Base-by-base conservation (phyloP, 1,284 basidiomycete species). In the Pseudozyma pruni region DNA sequence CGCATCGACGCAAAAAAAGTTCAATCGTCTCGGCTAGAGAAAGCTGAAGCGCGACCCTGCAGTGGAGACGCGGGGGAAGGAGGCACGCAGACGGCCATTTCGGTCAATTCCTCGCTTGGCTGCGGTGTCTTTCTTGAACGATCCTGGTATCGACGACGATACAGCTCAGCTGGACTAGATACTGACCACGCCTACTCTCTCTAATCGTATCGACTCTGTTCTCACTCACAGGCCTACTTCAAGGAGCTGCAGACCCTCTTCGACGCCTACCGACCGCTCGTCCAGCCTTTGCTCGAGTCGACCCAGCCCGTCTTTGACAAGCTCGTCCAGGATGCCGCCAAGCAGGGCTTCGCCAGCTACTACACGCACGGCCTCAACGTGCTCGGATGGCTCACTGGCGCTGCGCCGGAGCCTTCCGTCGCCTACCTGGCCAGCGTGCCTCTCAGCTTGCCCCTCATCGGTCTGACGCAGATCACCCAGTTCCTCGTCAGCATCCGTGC, bases 391-490 rank as follows among this genome's bases (percentile, higher is more conserved):
- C 88, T 98, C 54, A 87, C 88, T 14, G 89, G 90, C 54, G 84
- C 86, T 2, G 80, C 83, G 4, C 85, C 89, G 39, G 89, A 90
- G 49, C 96, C 95, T 3, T 86, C 93, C 1, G 85, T 89, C 55
- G 84, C 90, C n/a, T 98, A 98, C 84, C 87, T 98, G 59, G 94
- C 93, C 14, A 94, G 93, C 13, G 89, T 96, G 66, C 94, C 96
- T n/a, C 85, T 98, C 71, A 97, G 95, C 4, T 88, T 97, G 79
- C 94, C 94, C 35, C 87, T 98, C 59, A 98, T 98, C 81, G 95
- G 95, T 46, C 87, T 98, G 54, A 95, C 94, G 2, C 95, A 98
- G 83, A 90, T 98, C 79, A 88, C 89, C 8, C 95, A 98, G 82
- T 98, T 96, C 84, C 87, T 96, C 67, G 87, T 91, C 53, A 87